A percentile compares a stretch with the other conserved stretches of the same genome.
These are phyloP conservation scores for Solanum pennellii DNA, from an alignment of 257 asterid genomes.

Conservation along the genomic window DNA sequence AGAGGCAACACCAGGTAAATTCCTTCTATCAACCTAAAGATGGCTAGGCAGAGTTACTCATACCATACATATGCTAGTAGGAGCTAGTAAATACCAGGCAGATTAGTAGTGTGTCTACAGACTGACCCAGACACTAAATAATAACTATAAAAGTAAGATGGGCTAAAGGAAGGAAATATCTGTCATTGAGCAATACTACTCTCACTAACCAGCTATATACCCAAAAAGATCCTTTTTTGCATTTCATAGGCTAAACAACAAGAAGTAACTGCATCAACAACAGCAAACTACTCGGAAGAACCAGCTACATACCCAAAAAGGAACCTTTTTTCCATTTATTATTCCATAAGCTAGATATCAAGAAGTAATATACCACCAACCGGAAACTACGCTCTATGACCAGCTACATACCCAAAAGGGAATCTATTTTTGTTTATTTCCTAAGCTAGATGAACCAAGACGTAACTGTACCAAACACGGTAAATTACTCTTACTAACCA, in stretches of 20 bases:
- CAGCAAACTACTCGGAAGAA: background rate
- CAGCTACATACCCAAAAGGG: background rate
- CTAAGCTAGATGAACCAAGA: background rate
- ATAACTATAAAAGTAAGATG: background rate
- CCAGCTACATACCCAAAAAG: background rate
- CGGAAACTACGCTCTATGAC: background rate
- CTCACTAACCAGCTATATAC: background rate
- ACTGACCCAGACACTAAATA: background rate
- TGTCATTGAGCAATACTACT: background rate
- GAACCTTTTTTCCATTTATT: background rate
- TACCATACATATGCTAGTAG: background rate
- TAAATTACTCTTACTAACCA: no score
- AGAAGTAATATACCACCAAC: background rate
- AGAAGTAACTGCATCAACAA: background rate
- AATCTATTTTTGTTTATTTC: no score
- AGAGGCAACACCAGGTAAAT: background rate
- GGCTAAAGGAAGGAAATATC: background rate
- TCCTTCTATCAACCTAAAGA: background rate
- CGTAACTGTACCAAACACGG: background rate
- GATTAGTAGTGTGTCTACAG: background rate
- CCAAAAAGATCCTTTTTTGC: background rate
- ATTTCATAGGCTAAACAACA: background rate
- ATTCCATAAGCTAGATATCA: background rate
- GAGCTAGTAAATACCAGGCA: background rate
- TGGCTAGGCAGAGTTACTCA: background rate